Evolutionary conservation across 176 grass and related monocot genomes (phyloP).

Genomic region (Puya raimondii): DNA sequence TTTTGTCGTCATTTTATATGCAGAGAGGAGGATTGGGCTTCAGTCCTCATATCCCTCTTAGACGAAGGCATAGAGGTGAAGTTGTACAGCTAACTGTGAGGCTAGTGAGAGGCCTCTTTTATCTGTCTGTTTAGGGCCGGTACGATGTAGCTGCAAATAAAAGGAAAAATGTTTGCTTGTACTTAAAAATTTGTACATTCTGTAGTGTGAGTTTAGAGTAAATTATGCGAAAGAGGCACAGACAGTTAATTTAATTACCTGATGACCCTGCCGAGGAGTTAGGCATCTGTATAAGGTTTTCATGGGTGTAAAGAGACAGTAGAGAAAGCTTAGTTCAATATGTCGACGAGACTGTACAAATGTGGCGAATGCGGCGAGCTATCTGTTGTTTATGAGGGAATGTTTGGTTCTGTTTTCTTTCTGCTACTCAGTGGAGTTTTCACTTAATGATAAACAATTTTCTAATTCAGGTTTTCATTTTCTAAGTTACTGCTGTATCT

Average conservation of each 20-base stretch:
- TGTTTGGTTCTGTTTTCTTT: conserved; percentile 20
- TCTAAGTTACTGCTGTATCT: background rate
- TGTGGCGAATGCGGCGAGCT: conserved; percentile 24
- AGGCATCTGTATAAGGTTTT: conserved; percentile 54
- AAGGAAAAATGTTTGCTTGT: conserved; percentile 64
- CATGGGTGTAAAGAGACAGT: conserved; percentile 63
- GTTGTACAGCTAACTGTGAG: conserved; percentile 93
- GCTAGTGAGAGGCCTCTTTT: conserved; percentile 40
- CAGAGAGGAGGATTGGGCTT: conserved; percentile 85
- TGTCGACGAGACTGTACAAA: conserved; percentile 70
- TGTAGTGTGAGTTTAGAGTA: conserved; percentile 68
- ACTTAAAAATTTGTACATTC: conserved; percentile 66
- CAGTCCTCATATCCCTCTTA: conserved; percentile 51
- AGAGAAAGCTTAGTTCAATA: conserved; percentile 29
- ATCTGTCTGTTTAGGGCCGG: conserved; percentile 45
- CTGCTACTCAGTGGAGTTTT: background rate
- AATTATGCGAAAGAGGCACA: conserved; percentile 43
- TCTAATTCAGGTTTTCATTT: background rate
- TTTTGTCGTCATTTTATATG: conserved; percentile 9
- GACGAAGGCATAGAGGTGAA: conserved; percentile 41
- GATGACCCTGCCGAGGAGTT: conserved; percentile 55
- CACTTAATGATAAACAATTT: conserved; percentile 4
- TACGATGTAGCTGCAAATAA: conserved; percentile 42
- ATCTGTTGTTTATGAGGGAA: conserved; percentile 7
- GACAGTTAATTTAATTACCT: conserved; percentile 36